Percentiles rank a stretch among this genome's conserved stretches.
phyloP scores from a whole-genome alignment of 139 green algal genomes.

The Picochlorum sp. region DNA sequence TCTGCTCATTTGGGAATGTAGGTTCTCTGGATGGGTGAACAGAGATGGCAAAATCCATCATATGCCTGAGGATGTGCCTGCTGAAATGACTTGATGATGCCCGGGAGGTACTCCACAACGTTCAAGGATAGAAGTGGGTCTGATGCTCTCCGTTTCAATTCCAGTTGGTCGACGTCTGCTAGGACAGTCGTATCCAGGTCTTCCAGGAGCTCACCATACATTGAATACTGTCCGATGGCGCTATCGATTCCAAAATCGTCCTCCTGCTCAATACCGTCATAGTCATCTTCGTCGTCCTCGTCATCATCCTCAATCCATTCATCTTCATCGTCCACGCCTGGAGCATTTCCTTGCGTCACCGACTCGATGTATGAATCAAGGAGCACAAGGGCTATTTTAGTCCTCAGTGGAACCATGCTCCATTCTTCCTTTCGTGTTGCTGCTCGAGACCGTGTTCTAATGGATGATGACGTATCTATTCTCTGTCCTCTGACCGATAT shows the following conservation, averaged over 20 bases:
- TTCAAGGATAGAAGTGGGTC: constrained; percentile 18
- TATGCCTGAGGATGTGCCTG: not conserved
- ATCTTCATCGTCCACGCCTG: constrained; percentile 22
- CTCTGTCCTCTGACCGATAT: constrained; percentile 40
- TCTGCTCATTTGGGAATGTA: no score
- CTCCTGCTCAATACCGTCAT: constrained; percentile 3
- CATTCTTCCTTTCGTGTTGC: constrained; percentile 33
- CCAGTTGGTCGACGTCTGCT: constrained; percentile 16
- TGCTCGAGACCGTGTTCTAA: constrained; percentile 38
- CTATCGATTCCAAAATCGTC: not conserved
- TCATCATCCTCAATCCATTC: not conserved
- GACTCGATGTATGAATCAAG: constrained; percentile 35
- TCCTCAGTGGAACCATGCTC: constrained; percentile 29
- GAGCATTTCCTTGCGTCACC: constrained; percentile 19
- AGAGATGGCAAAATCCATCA: not conserved
- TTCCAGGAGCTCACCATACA: not conserved
- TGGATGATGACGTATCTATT: constrained; percentile 34
- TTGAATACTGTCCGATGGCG: not conserved
- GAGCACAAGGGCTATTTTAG: constrained; percentile 40
- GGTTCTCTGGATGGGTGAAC: no score
- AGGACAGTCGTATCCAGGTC: constrained; percentile 1
- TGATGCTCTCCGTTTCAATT: constrained; percentile 4
- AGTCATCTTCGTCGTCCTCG: not conserved
- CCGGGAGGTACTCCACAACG: constrained; percentile 1
- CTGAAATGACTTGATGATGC: not conserved